Conservation (phyloP, 148 eudicot genomes). For the Nepenthes gracilis region DNA sequence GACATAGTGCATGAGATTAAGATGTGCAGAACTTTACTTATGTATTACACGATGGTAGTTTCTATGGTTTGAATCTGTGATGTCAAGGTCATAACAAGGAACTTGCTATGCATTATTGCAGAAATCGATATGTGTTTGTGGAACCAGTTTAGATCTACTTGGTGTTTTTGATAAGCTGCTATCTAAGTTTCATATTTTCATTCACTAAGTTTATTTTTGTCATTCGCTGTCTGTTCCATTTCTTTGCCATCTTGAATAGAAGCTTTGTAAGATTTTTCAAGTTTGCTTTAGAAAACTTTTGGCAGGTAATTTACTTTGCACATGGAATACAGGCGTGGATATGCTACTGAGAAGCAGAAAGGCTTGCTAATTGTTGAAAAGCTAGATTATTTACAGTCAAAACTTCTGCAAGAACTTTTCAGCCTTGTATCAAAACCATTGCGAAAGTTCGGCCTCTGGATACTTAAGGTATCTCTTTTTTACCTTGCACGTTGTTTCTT, state of each 20-base stretch:
- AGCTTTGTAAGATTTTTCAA: not conserved
- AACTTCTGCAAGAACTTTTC: slow-evolving; percentile 53
- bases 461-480: slow-evolving; percentile 47
- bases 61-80: too few species aligned
- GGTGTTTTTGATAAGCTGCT: too few species aligned
- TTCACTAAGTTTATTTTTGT: too few species aligned
- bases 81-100: too few species aligned
- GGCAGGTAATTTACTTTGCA: slow-evolving; percentile 18
- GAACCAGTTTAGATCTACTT: too few species aligned
- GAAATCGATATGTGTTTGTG: not conserved
- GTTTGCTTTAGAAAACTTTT: slow-evolving; percentile 1
- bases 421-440: slow-evolving; percentile 53
- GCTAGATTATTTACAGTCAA: slow-evolving; percentile 88
- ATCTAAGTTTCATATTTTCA: too few species aligned
- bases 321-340: slow-evolving; percentile 62
- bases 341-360: slow-evolving; percentile 73
- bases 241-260: too few species aligned
- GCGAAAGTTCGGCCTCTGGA: slow-evolving; percentile 43
- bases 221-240: too few species aligned
- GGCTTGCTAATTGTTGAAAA: slow-evolving; percentile 83
- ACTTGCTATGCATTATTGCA: too few species aligned
- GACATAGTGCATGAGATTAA: too few species aligned
- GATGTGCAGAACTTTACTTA: too few species aligned
- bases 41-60: too few species aligned
- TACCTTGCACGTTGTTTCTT: not conserved